Conservation (phyloP, 2,329 filamentous ascomycete species). For the Neurospora sp. region DNA sequence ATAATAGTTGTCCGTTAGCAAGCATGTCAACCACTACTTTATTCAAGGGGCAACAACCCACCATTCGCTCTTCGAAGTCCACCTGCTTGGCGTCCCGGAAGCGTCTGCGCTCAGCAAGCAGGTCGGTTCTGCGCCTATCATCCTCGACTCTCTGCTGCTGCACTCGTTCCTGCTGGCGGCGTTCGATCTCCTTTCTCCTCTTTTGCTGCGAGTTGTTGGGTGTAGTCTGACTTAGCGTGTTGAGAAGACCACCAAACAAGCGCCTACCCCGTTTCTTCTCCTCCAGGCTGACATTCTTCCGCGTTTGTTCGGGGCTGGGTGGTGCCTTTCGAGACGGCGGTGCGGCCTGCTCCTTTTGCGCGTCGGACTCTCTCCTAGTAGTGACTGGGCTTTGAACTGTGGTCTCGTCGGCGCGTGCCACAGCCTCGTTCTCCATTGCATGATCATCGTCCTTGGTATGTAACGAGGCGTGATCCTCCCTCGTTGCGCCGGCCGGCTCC, state of each 20-base stretch:
- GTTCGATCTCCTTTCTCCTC: constrained; percentile 71
- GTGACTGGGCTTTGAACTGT: not conserved
- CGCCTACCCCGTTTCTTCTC: constrained; percentile 79
- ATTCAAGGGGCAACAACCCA: constrained; percentile 33
- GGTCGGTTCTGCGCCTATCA: constrained; percentile 56
- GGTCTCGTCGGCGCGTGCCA: not conserved
- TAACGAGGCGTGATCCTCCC: not conserved
- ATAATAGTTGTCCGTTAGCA: constrained; percentile 16
- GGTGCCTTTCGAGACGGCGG: constrained; percentile 4
- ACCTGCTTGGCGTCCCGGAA: constrained; percentile 61
- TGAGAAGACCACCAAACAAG: constrained; percentile 75
- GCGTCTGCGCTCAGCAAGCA: constrained; percentile 50
- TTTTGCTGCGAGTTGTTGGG: constrained; percentile 49
- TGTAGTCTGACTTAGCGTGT: constrained; percentile 65
- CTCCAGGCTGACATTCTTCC: constrained; percentile 46
- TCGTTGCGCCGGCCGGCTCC: not conserved
- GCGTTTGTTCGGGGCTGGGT: constrained; percentile 15
- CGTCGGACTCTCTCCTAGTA: not conserved
- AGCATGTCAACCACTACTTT: not conserved
- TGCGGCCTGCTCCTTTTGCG: not conserved
- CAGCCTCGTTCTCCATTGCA: not conserved
- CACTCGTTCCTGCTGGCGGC: constrained; percentile 67
- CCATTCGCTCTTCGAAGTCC: constrained; percentile 65
- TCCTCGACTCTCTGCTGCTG: constrained; percentile 64
- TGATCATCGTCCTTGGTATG: not conserved